A percentile compares a stretch with the other conserved stretches of the same genome.
Evolutionary conservation across 768 basidiomycete species (phyloP).

Genomic region (Lactarius sp.): DNA sequence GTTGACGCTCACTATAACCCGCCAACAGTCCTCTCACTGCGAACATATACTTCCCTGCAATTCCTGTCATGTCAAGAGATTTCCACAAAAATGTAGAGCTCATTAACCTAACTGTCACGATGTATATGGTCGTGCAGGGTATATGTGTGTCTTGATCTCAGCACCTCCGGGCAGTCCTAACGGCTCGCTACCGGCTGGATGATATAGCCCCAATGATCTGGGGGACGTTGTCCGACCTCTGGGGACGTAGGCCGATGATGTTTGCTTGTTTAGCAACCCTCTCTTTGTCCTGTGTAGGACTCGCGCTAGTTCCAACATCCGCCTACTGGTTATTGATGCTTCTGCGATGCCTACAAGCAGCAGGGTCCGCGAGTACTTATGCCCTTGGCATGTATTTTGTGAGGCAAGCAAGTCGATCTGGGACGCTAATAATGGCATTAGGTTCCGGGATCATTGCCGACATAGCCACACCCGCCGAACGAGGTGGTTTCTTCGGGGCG

Average conservation of each 20-base stretch:
- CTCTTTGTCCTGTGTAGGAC: slow-evolving; percentile 57
- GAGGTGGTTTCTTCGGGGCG: slow-evolving; percentile 69
- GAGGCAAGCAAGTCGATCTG: background rate
- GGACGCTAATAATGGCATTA: slow-evolving; percentile 24
- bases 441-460: slow-evolving; percentile 78
- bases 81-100: slow-evolving; percentile 65
- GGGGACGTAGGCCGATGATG: slow-evolving; percentile 61
- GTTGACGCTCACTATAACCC: background rate
- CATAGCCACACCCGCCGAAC: slow-evolving; percentile 64
- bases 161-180: background rate
- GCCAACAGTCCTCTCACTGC: slow-evolving; percentile 60
- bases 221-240: slow-evolving; percentile 64
- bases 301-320: slow-evolving; percentile 48
- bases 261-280: slow-evolving; percentile 60
- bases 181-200: background rate
- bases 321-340: slow-evolving; percentile 78
- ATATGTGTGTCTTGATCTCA: slow-evolving; percentile 39
- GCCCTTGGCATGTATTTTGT: slow-evolving; percentile 49
- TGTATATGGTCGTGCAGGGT: slow-evolving; percentile 69
- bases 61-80: slow-evolving; percentile 57
- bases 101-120: slow-evolving; percentile 76
- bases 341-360: slow-evolving; percentile 74
- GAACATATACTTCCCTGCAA: slow-evolving; percentile 76
- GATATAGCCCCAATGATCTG: slow-evolving; percentile 46
- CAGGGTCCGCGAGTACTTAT: slow-evolving; percentile 74